Percentiles rank a stretch among this genome's conserved stretches.
Evolutionary conservation across 78 protist genomes (phyloP).

Genomic region (Diacronema lutheri): DNA sequence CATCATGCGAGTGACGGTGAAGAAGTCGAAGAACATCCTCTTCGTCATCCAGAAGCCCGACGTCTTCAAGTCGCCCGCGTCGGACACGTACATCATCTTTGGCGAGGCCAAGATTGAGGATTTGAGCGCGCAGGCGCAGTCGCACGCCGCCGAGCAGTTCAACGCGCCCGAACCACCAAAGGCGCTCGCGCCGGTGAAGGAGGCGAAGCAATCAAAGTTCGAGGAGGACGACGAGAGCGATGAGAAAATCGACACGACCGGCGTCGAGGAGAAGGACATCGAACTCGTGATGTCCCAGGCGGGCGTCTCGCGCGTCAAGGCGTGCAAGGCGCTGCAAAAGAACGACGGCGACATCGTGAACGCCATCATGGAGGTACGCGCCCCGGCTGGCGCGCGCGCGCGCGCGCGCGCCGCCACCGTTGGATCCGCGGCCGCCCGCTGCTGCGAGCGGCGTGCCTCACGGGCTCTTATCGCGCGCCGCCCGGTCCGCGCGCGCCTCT

Average conservation of each 20-base stretch:
- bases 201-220: background rate
- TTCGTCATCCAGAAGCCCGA: slow-evolving; percentile 85
- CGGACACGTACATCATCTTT: slow-evolving; percentile 88
- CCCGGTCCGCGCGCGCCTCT: too few relatives aligned
- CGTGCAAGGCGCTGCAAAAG: slow-evolving; percentile 77
- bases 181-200: background rate
- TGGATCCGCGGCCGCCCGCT: too few relatives aligned
- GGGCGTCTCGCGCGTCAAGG: slow-evolving; percentile 73
- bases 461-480: too few relatives aligned
- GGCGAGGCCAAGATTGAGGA: slow-evolving; percentile 93
- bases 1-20: slow-evolving; percentile 77
- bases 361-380: slow-evolving; percentile 86
- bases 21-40: slow-evolving; percentile 62
- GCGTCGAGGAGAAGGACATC: slow-evolving; percentile 71
- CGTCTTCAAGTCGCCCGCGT: slow-evolving; percentile 74
- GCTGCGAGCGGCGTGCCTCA: too few relatives aligned
- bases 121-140: slow-evolving; percentile 36
- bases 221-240: slow-evolving; percentile 61
- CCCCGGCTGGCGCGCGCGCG: too few relatives aligned
- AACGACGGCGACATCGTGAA: slow-evolving; percentile 88
- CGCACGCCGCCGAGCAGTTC: slow-evolving; percentile 62
- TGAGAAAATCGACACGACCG: slow-evolving; percentile 38
- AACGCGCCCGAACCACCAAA: slow-evolving; percentile 10
- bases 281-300: slow-evolving; percentile 85
- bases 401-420: too few relatives aligned